Base-by-base conservation (phyloP, 1,139 yeast genomes). In the Saccharomyces hybrid region DNA sequence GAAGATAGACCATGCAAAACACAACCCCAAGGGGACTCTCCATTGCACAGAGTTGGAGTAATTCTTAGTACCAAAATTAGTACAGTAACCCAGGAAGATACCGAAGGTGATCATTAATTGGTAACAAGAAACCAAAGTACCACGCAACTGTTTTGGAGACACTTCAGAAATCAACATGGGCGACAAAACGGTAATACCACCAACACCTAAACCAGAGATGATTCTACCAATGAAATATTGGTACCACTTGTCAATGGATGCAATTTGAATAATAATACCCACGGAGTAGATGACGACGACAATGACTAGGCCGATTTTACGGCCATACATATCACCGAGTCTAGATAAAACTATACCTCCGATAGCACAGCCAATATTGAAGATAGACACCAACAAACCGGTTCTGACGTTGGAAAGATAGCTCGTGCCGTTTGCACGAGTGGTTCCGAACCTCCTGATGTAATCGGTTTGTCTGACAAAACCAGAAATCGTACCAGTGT, bases 401-500 rank as follows among this genome's bases (percentile, higher is more conserved):
- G 74, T 73, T 71, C 85, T 81, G 27, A 76, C 76, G 29, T 83
- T 77, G 16, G 81, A 74, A 55, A 81, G 70, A 61, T 74, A 73
- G 52, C 64, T 61, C 3, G 59, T 66, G 44, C 78, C 77, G 4
- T 64, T 57, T n/a, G 61, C 27, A 8, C 53, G 42, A n/a, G 51
- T 51, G 16, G 57, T 54, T 59, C 83, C 83, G 61, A 84, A 86
- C 60, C 80, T 75, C 44, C 69, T 65, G 53, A 71, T 73, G 68
- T 84, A 89, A 62, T 82, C 83, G 3, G 79, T 72, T 88, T 85
- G 84, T 64, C 83, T 83, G 66, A 86, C 78, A 63, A 86, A 83
- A 65, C 95, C 95, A 42, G 86, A 80, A 66, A 85, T 84, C 62
- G 89, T 83, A 73, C 91, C 90, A 31, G 90, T 84, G 73, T 84